Percentiles rank a stretch among this genome's conserved stretches.
phyloP scores from a whole-genome alignment of 2,329 filamentous ascomycete species.

The Apiospora phragmitis region DNA sequence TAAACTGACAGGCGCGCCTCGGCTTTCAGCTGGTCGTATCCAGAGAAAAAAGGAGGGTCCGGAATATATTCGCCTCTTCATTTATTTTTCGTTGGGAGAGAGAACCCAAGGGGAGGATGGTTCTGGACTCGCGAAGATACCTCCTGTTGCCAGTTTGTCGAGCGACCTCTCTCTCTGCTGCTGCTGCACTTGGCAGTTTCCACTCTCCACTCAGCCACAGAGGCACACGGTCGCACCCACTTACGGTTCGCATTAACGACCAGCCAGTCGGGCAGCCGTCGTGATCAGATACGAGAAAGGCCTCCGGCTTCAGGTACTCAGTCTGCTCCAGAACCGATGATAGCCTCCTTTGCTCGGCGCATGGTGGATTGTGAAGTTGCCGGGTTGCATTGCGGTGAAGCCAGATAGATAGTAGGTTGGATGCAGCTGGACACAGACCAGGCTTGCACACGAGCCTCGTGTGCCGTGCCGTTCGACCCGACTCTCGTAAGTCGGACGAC shows the following conservation, averaged over 20 bases:
- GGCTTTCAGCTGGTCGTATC: background rate
- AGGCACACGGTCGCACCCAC: background rate
- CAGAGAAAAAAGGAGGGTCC: background rate
- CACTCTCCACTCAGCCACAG: background rate
- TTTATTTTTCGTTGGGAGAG: background rate
- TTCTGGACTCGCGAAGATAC: background rate
- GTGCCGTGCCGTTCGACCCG: background rate
- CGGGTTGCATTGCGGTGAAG: background rate
- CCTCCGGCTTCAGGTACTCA: background rate
- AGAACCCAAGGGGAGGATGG: background rate
- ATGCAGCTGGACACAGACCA: background rate
- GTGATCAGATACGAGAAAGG: constrained; percentile 1
- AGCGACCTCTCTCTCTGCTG: background rate
- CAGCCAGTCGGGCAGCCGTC: background rate
- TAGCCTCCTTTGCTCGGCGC: background rate
- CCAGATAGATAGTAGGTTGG: background rate
- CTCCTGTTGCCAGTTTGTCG: background rate
- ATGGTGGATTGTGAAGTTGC: background rate
- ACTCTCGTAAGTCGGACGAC: background rate
- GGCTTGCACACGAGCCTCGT: background rate
- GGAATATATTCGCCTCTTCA: background rate
- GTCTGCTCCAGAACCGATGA: background rate
- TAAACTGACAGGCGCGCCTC: background rate
- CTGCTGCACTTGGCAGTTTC: background rate
- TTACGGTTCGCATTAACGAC: background rate